Evolutionary conservation across 768 basidiomycete genomes (phyloP).

Genomic region (Rhizopogon vulgaris): DNA sequence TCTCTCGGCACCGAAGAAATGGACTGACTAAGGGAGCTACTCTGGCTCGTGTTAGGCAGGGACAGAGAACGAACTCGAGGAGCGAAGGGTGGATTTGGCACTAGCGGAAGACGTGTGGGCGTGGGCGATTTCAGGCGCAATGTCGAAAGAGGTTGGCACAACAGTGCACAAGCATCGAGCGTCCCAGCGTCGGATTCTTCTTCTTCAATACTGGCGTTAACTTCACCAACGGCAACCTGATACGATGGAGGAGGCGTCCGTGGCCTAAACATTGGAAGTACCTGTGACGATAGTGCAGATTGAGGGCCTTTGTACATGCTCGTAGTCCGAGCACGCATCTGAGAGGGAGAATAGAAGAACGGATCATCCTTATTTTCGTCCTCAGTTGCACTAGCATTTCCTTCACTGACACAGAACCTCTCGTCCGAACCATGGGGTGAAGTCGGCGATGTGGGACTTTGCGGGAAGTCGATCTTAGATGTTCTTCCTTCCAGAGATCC

Average conservation of each 20-base stretch:
- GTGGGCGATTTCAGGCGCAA: slow-evolving; percentile 9
- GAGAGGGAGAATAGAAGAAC: slow-evolving; percentile 16
- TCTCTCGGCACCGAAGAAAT: slow-evolving; percentile 2
- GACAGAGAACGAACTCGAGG: slow-evolving; percentile 22
- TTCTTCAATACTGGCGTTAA: not conserved
- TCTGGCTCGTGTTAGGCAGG: slow-evolving; percentile 11
- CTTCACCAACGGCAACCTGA: slow-evolving; percentile 8
- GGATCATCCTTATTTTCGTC: slow-evolving; percentile 17
- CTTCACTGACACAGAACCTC: not conserved
- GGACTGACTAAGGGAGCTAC: slow-evolving; percentile 14
- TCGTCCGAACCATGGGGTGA: not conserved
- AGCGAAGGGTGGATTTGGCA: slow-evolving; percentile 7
- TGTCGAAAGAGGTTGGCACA: slow-evolving; percentile 22
- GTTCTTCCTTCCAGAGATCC: slow-evolving; percentile 15
- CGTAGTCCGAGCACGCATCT: slow-evolving; percentile 21
- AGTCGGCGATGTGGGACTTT: slow-evolving; percentile 1
- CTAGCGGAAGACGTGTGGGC: slow-evolving; percentile 8
- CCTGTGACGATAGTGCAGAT: slow-evolving; percentile 3
- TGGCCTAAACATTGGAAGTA: slow-evolving; percentile 18
- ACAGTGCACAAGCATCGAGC: slow-evolving; percentile 19
- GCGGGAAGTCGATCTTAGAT: slow-evolving; percentile 18
- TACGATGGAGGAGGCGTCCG: slow-evolving; percentile 21
- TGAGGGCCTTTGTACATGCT: slow-evolving; percentile 19
- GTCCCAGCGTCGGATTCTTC: slow-evolving; percentile 1
- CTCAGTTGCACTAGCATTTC: not conserved